A percentile compares a stretch with the other conserved stretches of the same genome.
These are phyloP conservation scores for Dorcoceras hygrometricum DNA, from an alignment of 257 asterid species.

Conservation along the genomic window DNA sequence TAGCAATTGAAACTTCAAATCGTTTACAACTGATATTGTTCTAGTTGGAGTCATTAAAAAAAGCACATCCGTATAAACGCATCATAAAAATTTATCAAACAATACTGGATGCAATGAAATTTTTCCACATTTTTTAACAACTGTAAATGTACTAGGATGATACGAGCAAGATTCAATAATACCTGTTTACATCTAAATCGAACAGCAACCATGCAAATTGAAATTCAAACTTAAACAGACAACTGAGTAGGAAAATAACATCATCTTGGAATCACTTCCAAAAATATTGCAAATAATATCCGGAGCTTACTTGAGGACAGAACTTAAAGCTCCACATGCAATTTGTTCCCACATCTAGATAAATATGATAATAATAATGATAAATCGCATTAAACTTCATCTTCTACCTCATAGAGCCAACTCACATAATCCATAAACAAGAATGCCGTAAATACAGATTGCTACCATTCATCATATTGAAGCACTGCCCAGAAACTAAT, in stretches of 20 bases:
- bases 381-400: not conserved
- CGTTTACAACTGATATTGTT: not conserved
- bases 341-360: not conserved
- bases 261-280: conserved; percentile 6
- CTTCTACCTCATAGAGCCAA: not conserved
- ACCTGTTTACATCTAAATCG: not conserved
- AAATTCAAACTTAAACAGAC: not conserved
- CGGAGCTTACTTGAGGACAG: not conserved
- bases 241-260: conserved; percentile 15
- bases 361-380: not conserved
- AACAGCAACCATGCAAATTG: conserved; percentile 8
- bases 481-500: conserved; percentile 12
- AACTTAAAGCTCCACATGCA: conserved; percentile 13
- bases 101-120: not conserved
- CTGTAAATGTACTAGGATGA: not conserved
- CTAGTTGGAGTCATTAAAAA: not conserved
- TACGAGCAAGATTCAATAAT: not conserved
- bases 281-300: conserved; percentile 11
- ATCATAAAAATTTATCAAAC: not conserved
- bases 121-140: not conserved
- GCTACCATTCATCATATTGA: not conserved
- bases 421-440: too few species aligned
- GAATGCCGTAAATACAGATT: not conserved
- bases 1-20: not conserved
- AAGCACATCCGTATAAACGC: not conserved